Evolutionary conservation across 495 filamentous ascomycete genomes (phyloP).

Genomic region (Xylaria palmicola): DNA sequence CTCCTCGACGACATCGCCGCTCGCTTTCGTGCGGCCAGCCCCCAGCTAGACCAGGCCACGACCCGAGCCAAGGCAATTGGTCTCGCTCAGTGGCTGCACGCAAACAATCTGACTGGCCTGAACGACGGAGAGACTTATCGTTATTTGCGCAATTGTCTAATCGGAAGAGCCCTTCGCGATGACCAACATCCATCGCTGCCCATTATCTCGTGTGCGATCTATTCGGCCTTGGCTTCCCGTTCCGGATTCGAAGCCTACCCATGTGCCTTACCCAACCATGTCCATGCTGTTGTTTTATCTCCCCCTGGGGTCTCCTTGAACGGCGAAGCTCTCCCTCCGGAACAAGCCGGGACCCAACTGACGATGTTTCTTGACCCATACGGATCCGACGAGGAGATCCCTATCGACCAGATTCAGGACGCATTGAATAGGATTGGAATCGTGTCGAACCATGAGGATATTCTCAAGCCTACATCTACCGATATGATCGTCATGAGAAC

Average conservation of each 20-base stretch:
- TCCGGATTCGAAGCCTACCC: slow-evolving; percentile 69
- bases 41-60: slow-evolving; percentile 49
- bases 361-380: slow-evolving; percentile 86
- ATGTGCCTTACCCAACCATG: slow-evolving; percentile 76
- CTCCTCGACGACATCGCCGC: slow-evolving; percentile 63
- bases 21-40: slow-evolving; percentile 49
- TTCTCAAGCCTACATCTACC: slow-evolving; percentile 59
- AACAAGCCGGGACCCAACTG: slow-evolving; percentile 33
- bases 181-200: slow-evolving; percentile 70
- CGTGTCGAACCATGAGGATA: slow-evolving; percentile 50
- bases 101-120: slow-evolving; percentile 68
- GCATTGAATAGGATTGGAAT: slow-evolving; percentile 65
- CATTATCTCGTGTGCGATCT: slow-evolving; percentile 66
- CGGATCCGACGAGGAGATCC: slow-evolving; percentile 64
- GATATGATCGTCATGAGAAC: slow-evolving; percentile 71
- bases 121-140: slow-evolving; percentile 63
- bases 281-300: slow-evolving; percentile 69
- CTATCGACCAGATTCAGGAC: slow-evolving; percentile 54
- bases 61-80: slow-evolving; percentile 65
- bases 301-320: slow-evolving; percentile 61
- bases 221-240: slow-evolving; percentile 45
- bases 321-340: slow-evolving; percentile 36
- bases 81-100: slow-evolving; percentile 64
- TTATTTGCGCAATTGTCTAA: slow-evolving; percentile 78
- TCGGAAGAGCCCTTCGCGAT: slow-evolving; percentile 74